Evolutionary conservation across 179 eudicot species (phyloP).

Genomic region (Beta macrorhiza): DNA sequence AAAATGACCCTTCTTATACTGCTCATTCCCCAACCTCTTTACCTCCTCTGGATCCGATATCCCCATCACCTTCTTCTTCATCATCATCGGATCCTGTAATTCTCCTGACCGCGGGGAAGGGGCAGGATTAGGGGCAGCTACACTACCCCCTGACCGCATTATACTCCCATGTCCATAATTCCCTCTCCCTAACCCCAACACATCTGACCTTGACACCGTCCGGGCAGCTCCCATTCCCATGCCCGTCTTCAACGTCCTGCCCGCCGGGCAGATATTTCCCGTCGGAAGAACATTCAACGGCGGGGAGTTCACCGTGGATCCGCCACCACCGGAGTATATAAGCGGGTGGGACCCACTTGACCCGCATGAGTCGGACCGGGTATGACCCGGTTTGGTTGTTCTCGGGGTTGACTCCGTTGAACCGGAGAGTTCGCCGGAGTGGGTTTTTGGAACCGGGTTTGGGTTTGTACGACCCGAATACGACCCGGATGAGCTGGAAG

Average conservation of each 20-base stretch:
- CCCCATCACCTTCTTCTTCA: slow-evolving; percentile 25
- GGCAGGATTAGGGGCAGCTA: too few relatives aligned
- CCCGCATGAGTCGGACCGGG: slow-evolving; percentile 31
- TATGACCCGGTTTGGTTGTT: slow-evolving; percentile 34
- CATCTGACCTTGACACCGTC: slow-evolving; percentile 40
- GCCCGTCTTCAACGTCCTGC: slow-evolving; percentile 51
- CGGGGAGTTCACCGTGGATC: slow-evolving; percentile 52
- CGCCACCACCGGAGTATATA: slow-evolving; percentile 32
- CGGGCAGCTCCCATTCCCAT: slow-evolving; percentile 46
- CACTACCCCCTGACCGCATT: slow-evolving; percentile 46
- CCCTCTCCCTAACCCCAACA: slow-evolving; percentile 59
- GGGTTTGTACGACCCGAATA: slow-evolving; percentile 41
- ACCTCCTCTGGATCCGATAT: slow-evolving; percentile 49
- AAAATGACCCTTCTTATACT: slow-evolving; percentile 54
- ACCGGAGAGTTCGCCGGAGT: slow-evolving; percentile 61
- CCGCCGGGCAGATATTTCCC: slow-evolving; percentile 79
- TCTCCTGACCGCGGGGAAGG: slow-evolving; percentile 13
- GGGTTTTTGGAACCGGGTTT: slow-evolving; percentile 31
- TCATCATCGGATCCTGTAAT: slow-evolving; percentile 26
- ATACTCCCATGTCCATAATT: slow-evolving; percentile 88
- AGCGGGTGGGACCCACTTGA: slow-evolving; percentile 30
- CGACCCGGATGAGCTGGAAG: slow-evolving; percentile 64
- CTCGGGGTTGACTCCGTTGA: slow-evolving; percentile 49
- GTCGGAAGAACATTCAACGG: slow-evolving; percentile 50
- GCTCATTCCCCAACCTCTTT: slow-evolving; percentile 70